Evolutionary conservation across 805 yeast genomes (phyloP).

Genomic region (Pichia gijzeniarum): DNA sequence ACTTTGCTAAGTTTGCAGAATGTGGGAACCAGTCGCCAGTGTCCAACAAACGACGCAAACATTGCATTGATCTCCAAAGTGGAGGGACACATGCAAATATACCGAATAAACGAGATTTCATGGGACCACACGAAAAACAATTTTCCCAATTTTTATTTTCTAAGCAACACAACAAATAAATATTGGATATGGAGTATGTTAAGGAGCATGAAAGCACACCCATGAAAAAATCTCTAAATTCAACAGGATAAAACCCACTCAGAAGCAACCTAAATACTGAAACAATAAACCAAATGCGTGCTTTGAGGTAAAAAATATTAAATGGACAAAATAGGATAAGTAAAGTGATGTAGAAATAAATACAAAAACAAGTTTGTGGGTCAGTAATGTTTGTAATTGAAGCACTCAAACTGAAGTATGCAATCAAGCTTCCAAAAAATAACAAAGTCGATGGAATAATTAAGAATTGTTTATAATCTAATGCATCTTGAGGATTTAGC

Average conservation of each 20-base stretch:
- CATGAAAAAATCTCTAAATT: constrained; percentile 85
- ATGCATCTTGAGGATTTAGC: constrained; percentile 58
- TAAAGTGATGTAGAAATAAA: constrained; percentile 51
- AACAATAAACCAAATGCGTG: constrained; percentile 72
- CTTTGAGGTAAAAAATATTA: constrained; percentile 42
- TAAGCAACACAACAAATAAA: constrained; percentile 78
- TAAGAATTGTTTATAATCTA: constrained; percentile 60
- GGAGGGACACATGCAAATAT: constrained; percentile 79
- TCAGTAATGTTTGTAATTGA: constrained; percentile 53
- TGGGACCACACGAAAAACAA: constrained; percentile 62
- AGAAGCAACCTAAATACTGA: constrained; percentile 65
- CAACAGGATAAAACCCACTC: constrained; percentile 90
- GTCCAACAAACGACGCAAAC: constrained; percentile 84
- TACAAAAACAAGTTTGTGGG: constrained; percentile 71
- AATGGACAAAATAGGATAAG: constrained; percentile 56
- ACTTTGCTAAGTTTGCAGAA: constrained; percentile 79
- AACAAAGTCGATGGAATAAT: constrained; percentile 56
- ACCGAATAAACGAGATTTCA: constrained; percentile 70
- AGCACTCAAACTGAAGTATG: constrained; percentile 67
- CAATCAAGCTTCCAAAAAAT: constrained; percentile 49
- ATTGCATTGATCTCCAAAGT: constrained; percentile 85
- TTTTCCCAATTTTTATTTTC: constrained; percentile 67
- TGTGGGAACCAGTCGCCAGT: constrained; percentile 97
- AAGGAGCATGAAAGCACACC: constrained; percentile 89
- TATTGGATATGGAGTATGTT: constrained; percentile 80